Percentiles rank a stretch among this genome's conserved stretches.
Evolutionary conservation across 345 rosid species (phyloP).

Genomic region (Lepidium sativum): DNA sequence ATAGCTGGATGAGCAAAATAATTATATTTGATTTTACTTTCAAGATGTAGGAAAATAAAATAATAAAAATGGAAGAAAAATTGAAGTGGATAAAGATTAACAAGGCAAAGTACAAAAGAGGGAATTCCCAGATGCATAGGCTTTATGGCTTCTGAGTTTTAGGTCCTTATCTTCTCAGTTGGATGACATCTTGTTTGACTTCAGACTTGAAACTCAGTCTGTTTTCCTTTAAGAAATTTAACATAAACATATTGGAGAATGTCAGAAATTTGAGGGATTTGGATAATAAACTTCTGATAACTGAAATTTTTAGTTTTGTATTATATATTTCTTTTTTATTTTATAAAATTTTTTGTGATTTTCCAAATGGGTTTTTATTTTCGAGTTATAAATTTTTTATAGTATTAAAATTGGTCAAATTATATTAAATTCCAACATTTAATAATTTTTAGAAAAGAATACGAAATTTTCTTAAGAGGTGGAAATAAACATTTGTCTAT

Average conservation of each 20-base stretch:
- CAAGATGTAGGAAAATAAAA: background rate
- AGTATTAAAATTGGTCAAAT: no score
- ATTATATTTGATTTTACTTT: background rate
- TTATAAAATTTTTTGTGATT: no score
- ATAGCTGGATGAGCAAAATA: constrained; percentile 22
- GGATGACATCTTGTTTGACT: constrained; percentile 9
- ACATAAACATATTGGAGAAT: background rate
- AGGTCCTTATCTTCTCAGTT: constrained; percentile 2
- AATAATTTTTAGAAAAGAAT: no score
- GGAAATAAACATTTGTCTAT: no score
- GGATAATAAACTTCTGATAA: background rate
- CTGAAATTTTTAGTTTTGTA: no score
- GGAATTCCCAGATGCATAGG: background rate
- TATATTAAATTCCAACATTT: no score
- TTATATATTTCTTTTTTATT: no score
- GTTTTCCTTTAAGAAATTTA: background rate
- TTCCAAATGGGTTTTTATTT: no score
- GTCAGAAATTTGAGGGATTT: background rate
- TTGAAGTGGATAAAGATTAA: background rate
- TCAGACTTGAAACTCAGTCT: background rate
- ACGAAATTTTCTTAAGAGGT: no score
- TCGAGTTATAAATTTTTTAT: no score
- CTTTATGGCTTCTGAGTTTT: background rate
- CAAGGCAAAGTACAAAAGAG: background rate
- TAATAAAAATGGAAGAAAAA: background rate